Conservation (phyloP, 2,329 filamentous ascomycete genomes). For the Penicillium concentricum region DNA sequence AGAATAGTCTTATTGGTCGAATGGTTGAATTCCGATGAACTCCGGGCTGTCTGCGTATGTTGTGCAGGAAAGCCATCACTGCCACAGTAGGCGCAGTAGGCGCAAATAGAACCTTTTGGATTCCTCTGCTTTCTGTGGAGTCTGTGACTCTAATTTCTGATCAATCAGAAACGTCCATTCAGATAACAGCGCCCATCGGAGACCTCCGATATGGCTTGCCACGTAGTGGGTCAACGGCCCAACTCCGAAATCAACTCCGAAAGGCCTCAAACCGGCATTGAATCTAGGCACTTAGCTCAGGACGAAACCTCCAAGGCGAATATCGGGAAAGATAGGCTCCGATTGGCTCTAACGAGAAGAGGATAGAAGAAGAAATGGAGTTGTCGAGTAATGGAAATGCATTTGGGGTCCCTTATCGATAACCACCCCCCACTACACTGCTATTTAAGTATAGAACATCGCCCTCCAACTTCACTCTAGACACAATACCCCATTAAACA, state of each 20-base stretch:
- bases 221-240: slow-evolving; percentile 8
- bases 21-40: not conserved
- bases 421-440: slow-evolving; percentile 8
- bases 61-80: not conserved
- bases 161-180: not conserved
- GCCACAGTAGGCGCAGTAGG: not conserved
- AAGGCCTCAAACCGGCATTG: not conserved
- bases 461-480: not conserved
- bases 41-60: not conserved
- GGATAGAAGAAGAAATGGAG: not conserved
- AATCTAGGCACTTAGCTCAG: not conserved
- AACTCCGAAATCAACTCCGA: slow-evolving; percentile 6
- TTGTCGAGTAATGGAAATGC: not conserved
- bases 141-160: not conserved
- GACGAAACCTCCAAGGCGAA: not conserved
- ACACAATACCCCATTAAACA: not conserved
- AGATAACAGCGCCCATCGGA: slow-evolving; percentile 19
- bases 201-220: slow-evolving; percentile 16
- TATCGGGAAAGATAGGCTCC: not conserved
- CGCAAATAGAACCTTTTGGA: not conserved
- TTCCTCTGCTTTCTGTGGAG: not conserved
- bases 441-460: slow-evolving; percentile 10
- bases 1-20: not conserved
- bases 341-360: not conserved
- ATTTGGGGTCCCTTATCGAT: slow-evolving; percentile 5